Evolutionary conservation across 2,329 filamentous ascomycete species (phyloP).

Genomic region (Exophiala spinifera): DNA sequence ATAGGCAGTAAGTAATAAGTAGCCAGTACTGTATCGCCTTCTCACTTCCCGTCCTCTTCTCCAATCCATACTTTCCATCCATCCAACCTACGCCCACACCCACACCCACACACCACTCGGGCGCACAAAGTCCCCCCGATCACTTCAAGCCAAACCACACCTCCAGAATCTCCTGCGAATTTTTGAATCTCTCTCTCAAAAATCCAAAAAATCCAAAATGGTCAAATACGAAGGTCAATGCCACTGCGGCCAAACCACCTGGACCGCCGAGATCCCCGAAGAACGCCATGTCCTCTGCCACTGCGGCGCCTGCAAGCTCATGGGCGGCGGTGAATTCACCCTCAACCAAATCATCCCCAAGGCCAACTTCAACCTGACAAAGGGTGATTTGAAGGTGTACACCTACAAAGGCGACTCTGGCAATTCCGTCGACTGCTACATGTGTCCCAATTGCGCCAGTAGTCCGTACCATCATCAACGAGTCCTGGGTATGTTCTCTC

Average conservation of each 20-base stretch:
- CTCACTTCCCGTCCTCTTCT: no score
- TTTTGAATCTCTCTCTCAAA: background rate
- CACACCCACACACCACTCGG: no score
- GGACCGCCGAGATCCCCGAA: slow-evolving; percentile 49
- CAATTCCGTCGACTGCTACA: slow-evolving; percentile 57
- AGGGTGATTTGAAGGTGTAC: slow-evolving; percentile 51
- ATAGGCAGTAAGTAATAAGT: no score
- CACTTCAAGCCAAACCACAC: no score
- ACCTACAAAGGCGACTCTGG: slow-evolving; percentile 57
- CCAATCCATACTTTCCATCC: no score
- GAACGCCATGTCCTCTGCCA: slow-evolving; percentile 50
- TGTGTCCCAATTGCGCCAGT: slow-evolving; percentile 55
- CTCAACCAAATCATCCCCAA: slow-evolving; percentile 55
- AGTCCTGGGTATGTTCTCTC: slow-evolving; percentile 44
- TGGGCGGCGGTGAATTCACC: slow-evolving; percentile 51
- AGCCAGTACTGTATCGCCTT: no score
- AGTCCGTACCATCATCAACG: slow-evolving; percentile 57
- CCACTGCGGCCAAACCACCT: slow-evolving; percentile 55
- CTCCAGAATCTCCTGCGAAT: no score
- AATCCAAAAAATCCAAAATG: slow-evolving; percentile 7
- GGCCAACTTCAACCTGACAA: slow-evolving; percentile 50
- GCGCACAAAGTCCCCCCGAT: no score
- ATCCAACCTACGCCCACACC: no score
- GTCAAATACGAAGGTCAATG: slow-evolving; percentile 48
- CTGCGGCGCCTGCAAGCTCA: slow-evolving; percentile 56